Evolutionary conservation across 352 stramenopile species (phyloP).

Genomic region (Phytophthora fragariae): DNA sequence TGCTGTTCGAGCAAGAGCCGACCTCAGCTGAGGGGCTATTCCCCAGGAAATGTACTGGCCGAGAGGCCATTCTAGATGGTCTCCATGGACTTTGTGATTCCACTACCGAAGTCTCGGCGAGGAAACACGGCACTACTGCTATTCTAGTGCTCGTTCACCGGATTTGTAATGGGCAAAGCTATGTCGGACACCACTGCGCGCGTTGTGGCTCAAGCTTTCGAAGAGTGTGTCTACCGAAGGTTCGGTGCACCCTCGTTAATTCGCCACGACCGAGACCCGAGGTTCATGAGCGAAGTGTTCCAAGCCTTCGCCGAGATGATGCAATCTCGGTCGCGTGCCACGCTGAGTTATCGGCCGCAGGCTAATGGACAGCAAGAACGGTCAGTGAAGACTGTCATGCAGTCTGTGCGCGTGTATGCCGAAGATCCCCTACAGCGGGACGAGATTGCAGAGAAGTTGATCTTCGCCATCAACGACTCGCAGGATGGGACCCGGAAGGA

Average conservation of each 20-base stretch:
- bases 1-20: no score
- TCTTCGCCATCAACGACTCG: slow-evolving; percentile 1
- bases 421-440: slow-evolving; percentile 15
- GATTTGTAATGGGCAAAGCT: slow-evolving; percentile 16
- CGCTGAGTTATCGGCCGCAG: no score
- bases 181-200: not conserved
- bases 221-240: not conserved
- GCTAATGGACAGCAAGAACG: slow-evolving; percentile 10
- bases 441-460: slow-evolving; percentile 8
- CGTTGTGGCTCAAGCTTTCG: not conserved
- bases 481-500: not conserved
- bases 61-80: slow-evolving; percentile 9
- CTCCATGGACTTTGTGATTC: slow-evolving; percentile 19
- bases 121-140: slow-evolving; percentile 12
- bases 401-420: slow-evolving; percentile 7
- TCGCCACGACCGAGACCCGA: no score
- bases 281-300: no score
- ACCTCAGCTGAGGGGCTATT: not conserved
- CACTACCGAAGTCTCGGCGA: not conserved
- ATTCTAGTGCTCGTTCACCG: slow-evolving; percentile 14
- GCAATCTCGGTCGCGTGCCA: no score
- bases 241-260: no score
- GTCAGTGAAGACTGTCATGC: slow-evolving; percentile 14
- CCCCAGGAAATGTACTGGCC: not conserved
- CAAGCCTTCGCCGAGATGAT: no score